Evolutionary conservation across 2,329 filamentous ascomycete species (phyloP), one percentile per base, ranked within the genome.

Genomic region (Cladosporium cucumerinum): DNA sequence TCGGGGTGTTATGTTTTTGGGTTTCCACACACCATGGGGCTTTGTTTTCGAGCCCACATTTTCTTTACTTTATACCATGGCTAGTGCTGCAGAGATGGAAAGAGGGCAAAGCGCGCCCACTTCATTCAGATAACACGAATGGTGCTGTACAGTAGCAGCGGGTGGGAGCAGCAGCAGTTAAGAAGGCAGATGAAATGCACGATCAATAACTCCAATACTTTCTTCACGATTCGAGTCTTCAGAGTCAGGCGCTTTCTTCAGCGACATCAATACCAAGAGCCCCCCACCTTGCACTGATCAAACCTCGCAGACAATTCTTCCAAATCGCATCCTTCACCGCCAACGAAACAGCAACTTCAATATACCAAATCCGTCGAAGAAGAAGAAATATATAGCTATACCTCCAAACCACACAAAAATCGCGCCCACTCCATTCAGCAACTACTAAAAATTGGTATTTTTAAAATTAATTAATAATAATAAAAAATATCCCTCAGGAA

Each of bases 1-100:
- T 79, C 80, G 79, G 78, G 79, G 78, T 80, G 72, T 69, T 69
- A 63, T 58, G 55, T 57, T 57, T 48, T 63, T 54, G 61, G 61
- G 72, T 61, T 61, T 54, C 28, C 54, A 57, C 59, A 61, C 59
- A 61, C 48, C 59, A 61, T 61, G 59, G 59, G 59, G 61, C 66
- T 69, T 69, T 68, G 65, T 69, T 73, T 69, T 75, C 70, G 66
- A 46, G 55, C 67, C 65, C 65, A 68, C 32, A 57, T 57, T 70
- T 70, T 57, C 54, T 64, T 61, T 63, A 63, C 61, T 63, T 57
- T 63, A 61, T 65, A 65, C 55, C 57, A 65, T 59, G 57, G 63
- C 63, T 65, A 58, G 59, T 64, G 61, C 61, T 64, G 61, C 61
- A 49, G 61, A 39, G 61, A 58, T 16, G 61, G 55, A 39, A 54